Percentiles rank a stretch among this genome's conserved stretches.
Conservation (phyloP, 164 flowering plant species). For the Magnolia kwangsiensis region DNA sequence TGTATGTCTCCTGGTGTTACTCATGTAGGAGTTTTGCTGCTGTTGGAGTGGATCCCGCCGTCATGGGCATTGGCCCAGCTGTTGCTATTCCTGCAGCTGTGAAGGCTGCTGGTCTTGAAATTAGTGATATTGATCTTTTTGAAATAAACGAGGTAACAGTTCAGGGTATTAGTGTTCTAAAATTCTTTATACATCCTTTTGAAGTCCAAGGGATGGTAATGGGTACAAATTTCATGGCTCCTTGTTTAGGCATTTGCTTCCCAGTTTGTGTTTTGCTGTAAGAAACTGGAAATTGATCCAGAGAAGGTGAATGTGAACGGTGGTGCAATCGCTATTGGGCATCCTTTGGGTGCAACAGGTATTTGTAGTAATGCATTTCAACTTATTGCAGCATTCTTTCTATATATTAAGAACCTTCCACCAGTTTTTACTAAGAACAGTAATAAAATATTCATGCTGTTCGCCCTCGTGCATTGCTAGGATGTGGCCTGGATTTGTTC, state of each 20-base stretch:
- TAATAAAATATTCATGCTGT: no score
- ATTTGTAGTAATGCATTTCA: constrained; percentile 7
- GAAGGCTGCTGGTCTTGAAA: constrained; percentile 84
- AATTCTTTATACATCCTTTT: neutral
- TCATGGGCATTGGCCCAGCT: constrained; percentile 98
- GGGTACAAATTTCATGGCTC: neutral
- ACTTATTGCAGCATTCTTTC: neutral
- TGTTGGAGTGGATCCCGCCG: constrained; percentile 94
- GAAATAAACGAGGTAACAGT: constrained; percentile 89
- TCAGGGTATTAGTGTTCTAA: neutral
- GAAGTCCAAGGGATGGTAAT: neutral
- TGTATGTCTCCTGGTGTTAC: no score
- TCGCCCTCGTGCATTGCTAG: no score
- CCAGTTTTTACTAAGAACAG: no score
- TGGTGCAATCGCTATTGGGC: constrained; percentile 64
- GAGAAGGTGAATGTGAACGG: constrained; percentile 94
- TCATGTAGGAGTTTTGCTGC: constrained; percentile 74
- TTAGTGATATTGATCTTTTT: constrained; percentile 84
- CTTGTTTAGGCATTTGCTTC: constrained; percentile 83
- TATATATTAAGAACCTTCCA: no score
- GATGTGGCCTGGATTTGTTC: no score
- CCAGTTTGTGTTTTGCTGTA: constrained; percentile 75
- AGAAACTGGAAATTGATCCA: constrained; percentile 81
- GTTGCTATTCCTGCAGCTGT: constrained; percentile 97
- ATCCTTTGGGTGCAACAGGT: constrained; percentile 99